Evolutionary conservation across 2,329 filamentous ascomycete species (phyloP).

Genomic region (Sordariomycetes sp.): DNA sequence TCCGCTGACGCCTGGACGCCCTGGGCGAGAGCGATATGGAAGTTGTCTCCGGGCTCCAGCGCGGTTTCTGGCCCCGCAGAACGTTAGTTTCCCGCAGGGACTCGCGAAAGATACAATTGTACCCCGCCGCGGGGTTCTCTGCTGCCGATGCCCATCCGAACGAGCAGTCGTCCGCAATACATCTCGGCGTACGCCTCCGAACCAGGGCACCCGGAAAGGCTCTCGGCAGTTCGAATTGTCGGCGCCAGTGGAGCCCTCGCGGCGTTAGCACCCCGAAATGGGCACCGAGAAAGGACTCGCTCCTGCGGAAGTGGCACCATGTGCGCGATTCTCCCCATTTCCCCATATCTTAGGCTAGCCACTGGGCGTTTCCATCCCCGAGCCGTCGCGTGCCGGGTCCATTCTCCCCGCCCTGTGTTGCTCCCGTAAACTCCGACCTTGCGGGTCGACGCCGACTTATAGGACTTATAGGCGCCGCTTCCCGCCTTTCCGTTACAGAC

Average conservation of each 20-base stretch:
- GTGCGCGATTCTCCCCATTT: background rate
- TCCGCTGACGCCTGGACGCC: background rate
- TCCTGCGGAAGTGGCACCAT: background rate
- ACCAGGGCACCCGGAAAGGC: background rate
- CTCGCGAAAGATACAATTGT: background rate
- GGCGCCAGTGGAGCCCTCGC: background rate
- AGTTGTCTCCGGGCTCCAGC: background rate
- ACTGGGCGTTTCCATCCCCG: background rate
- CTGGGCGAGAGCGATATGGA: background rate
- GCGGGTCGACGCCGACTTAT: background rate
- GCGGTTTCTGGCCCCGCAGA: background rate
- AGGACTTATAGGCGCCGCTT: background rate
- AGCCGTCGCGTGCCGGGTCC: background rate
- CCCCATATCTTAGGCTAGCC: background rate
- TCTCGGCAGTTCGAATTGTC: background rate
- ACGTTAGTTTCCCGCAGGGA: background rate
- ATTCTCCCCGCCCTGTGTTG: background rate
- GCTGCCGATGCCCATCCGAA: background rate
- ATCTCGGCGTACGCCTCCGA: background rate
- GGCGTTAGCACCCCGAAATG: background rate
- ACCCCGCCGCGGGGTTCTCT: background rate
- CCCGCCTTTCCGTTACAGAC: background rate
- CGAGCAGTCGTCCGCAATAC: background rate
- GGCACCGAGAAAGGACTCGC: background rate
- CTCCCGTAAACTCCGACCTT: background rate